These are phyloP conservation scores for Gaultheria prostrata DNA, from an alignment of 148 eudicot species.

Conservation along the genomic window DNA sequence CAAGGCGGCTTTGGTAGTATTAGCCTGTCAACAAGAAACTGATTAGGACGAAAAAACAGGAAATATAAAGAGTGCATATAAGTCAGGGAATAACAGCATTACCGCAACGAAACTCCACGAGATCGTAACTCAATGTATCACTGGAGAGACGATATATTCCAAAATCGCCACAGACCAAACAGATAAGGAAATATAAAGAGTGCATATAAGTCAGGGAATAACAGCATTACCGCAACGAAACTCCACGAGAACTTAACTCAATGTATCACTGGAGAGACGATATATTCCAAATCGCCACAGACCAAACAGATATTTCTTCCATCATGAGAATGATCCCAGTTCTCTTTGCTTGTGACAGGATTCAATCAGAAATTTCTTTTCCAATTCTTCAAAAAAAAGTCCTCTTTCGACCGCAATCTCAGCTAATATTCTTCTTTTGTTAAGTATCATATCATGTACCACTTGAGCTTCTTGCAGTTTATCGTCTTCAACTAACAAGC, in stretches of 20 bases:
- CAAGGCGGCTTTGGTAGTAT: not conserved
- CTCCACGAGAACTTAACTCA: not conserved
- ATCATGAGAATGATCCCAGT: not conserved
- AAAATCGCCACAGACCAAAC: not conserved
- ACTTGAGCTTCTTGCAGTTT: conserved; percentile 13
- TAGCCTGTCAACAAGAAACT: not conserved
- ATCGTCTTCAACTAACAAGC: conserved; percentile 33
- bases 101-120: not conserved
- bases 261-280: not conserved
- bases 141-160: not conserved
- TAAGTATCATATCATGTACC: conserved; percentile 12
- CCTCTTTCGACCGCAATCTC: not conserved
- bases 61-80: not conserved
- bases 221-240: not conserved
- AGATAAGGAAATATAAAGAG: not conserved
- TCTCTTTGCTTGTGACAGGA: conserved; percentile 3
- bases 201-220: not conserved
- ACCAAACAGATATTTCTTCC: not conserved
- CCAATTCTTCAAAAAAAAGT: not conserved
- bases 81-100: not conserved
- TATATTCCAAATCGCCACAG: not conserved
- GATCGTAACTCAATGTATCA: not conserved
- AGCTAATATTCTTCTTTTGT: conserved; percentile 2
- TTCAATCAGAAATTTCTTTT: conserved; percentile 4
- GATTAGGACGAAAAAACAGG: conserved; percentile 7